These are phyloP conservation scores for Penicillium dipodomyicola DNA, from an alignment of 495 filamentous ascomycete genomes.

Conservation along the genomic window DNA sequence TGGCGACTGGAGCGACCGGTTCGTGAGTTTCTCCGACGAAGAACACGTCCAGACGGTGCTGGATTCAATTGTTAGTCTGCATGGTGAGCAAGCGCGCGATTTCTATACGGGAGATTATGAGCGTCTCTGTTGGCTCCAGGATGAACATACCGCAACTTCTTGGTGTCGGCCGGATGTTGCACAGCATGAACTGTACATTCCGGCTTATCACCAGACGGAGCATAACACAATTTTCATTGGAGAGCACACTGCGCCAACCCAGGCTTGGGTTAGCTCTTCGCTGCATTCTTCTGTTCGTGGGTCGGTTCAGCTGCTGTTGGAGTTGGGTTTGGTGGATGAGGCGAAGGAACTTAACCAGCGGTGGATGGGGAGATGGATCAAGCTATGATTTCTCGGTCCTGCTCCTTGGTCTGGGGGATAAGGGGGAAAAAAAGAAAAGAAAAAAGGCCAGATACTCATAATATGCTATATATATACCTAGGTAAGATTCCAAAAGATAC, in stretches of 20 bases:
- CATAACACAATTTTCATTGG: slow-evolving; percentile 63
- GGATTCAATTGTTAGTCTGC: slow-evolving; percentile 55
- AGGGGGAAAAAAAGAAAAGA: too few relatives aligned
- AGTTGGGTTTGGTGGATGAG: slow-evolving; percentile 65
- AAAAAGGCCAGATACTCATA: too few relatives aligned
- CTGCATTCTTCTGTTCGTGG: slow-evolving; percentile 62
- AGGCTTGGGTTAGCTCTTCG: slow-evolving; percentile 65
- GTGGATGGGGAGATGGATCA: slow-evolving; percentile 67
- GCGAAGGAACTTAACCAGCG: slow-evolving; percentile 58
- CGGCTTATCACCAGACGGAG: slow-evolving; percentile 64
- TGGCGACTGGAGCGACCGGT: slow-evolving; percentile 44
- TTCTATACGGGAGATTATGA: slow-evolving; percentile 58
- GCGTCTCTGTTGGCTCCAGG: slow-evolving; percentile 56
- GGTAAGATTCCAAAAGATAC: background rate
- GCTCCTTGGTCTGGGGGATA: background rate
- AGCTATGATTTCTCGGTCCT: slow-evolving; percentile 4
- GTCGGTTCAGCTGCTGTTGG: slow-evolving; percentile 59
- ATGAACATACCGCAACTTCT: slow-evolving; percentile 46
- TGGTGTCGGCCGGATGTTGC: slow-evolving; percentile 56
- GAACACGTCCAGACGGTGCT: slow-evolving; percentile 56
- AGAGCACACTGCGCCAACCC: slow-evolving; percentile 66
- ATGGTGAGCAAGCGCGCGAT: slow-evolving; percentile 52
- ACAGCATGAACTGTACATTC: slow-evolving; percentile 63
- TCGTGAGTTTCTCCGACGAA: slow-evolving; percentile 44
- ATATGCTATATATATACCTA: too few relatives aligned